Conservation (phyloP, 768 basidiomycete genomes). For the Hemileccinum impolitum region DNA sequence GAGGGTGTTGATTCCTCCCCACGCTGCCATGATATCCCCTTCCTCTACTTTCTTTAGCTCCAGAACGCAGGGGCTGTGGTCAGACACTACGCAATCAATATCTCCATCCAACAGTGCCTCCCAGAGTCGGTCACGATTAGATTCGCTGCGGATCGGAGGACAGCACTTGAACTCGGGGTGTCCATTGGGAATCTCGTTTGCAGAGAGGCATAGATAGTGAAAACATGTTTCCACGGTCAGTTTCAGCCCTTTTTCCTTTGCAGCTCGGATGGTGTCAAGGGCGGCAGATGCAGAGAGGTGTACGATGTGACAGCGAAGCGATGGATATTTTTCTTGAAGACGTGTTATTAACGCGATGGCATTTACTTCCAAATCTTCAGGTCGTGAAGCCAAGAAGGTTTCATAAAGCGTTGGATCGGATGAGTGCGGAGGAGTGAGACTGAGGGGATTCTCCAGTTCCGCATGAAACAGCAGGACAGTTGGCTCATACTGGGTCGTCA, state of each 20-base stretch:
- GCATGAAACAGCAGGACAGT: slow-evolving; percentile 90
- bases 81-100: slow-evolving; percentile 93
- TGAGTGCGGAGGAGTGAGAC: slow-evolving; percentile 13
- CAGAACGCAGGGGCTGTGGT: slow-evolving; percentile 89
- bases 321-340: slow-evolving; percentile 59
- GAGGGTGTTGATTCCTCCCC: slow-evolving; percentile 93
- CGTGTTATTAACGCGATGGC: slow-evolving; percentile 77
- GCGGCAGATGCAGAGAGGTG: slow-evolving; percentile 88
- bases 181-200: slow-evolving; percentile 70
- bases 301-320: slow-evolving; percentile 86
- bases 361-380: slow-evolving; percentile 70
- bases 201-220: slow-evolving; percentile 84
- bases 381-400: slow-evolving; percentile 85
- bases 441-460: slow-evolving; percentile 56
- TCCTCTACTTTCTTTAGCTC: slow-evolving; percentile 75
- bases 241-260: slow-evolving; percentile 58
- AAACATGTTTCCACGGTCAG: slow-evolving; percentile 97
- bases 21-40: slow-evolving; percentile 84
- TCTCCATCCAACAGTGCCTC: slow-evolving; percentile 74
- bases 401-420: slow-evolving; percentile 57
- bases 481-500: slow-evolving; percentile 48
- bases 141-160: slow-evolving; percentile 78
- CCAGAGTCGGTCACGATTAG: slow-evolving; percentile 78
- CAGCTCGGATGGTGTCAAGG: slow-evolving; percentile 70
- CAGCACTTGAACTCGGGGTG: slow-evolving; percentile 93